A percentile compares a stretch with the other conserved stretches of the same genome.
Conservation (phyloP, 257 asterid species). For the Solanum lignicaule region DNA sequence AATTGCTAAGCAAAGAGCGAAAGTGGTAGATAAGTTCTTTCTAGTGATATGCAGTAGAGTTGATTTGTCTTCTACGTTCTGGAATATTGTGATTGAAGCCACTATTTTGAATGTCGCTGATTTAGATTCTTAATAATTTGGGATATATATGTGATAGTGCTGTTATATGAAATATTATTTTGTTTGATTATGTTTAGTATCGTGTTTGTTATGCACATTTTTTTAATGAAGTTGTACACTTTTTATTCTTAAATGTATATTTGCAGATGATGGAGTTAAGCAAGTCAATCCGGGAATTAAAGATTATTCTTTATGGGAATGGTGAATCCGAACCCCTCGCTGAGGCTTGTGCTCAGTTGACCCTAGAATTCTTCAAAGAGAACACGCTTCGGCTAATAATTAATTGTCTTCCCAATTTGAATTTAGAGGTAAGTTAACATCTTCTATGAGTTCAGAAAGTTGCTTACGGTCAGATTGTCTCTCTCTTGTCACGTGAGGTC, state of each 20-base stretch:
- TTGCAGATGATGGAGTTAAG: constrained; percentile 65
- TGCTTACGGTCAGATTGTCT: neutral
- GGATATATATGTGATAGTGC: neutral
- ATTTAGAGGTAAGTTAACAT: constrained; percentile 47
- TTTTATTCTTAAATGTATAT: neutral
- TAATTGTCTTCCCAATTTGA: constrained; percentile 66
- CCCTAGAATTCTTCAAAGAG: constrained; percentile 82
- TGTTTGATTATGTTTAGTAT: neutral
- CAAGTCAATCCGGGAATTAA: constrained; percentile 62
- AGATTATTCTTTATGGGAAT: constrained; percentile 68
- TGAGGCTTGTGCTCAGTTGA: constrained; percentile 78
- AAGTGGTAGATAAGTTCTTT: neutral
- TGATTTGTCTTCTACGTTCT: neutral
- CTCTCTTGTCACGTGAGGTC: neutral
- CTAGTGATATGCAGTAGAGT: neutral
- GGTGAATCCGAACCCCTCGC: constrained; percentile 86
- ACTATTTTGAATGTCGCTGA: neutral
- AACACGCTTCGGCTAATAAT: constrained; percentile 65
- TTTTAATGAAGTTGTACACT: neutral
- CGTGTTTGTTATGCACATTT: neutral
- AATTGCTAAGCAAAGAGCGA: neutral
- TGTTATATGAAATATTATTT: neutral
- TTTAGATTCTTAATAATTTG: neutral
- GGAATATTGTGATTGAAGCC: neutral
- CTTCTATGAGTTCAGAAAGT: neutral